Evolutionary conservation across 208 protist species (phyloP), one percentile per base, ranked within the genome.

Genomic region (Trypanosoma mega): DNA sequence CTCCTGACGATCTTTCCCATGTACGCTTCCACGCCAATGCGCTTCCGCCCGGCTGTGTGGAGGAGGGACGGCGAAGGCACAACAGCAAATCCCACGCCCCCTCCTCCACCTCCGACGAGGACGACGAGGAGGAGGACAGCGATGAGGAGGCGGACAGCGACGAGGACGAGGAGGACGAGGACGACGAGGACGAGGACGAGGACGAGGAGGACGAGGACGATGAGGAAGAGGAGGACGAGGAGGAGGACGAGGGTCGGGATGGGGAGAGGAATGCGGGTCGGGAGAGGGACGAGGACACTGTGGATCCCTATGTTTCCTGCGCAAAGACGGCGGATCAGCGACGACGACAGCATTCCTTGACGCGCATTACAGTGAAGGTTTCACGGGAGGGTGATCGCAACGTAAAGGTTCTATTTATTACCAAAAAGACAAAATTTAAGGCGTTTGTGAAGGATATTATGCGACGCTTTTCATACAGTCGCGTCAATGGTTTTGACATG

Each of bases 361-460:
- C 54, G 56, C 59, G 58, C 37, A 77, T 90, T 45, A 72, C 63
- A 7, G 73, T 76, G 4, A 94, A 94, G 56, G 62, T 92, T 0
- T 91, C 84, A 9, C 68, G 83, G 20, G 87, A 94, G 56, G 82
- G 80, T 2, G 84, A 94, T 47, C 43, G 65, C 34, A 89, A 91
- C 57, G 79, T 94, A 14, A 92, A 94, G 55, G 68, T 89, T 12
- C 44, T 90, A 18, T 68, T 66, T 59, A 64, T 90, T 37, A 49
- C 24, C 11, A 52, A 39, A 34, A 46, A 68, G 3, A 82, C 75
- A 26, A 50, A 51, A 21, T 90, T 90, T 49, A 49, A 27, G 6
- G 44, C 48, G 16, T 89, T 81, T 51, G 48, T 80, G 7, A 63
- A 62, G 23, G 72, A 87, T 51, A 52, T 94, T 26, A 89, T 82